Base-by-base conservation (phyloP, 2,329 filamentous ascomycete genomes). In the Exophiala sp. region DNA sequence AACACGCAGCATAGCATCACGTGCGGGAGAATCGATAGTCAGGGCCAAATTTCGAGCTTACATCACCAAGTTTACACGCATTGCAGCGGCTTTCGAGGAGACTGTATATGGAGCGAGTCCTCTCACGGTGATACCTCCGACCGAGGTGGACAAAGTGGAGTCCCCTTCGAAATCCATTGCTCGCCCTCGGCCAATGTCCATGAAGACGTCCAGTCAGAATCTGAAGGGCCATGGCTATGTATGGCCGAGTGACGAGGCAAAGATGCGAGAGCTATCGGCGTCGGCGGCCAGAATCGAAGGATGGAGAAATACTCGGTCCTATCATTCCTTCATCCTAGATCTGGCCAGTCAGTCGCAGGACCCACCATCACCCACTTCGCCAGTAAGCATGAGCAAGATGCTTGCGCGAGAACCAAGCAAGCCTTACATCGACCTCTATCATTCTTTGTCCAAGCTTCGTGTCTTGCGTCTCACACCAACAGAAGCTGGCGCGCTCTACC, bases 241-340 rank as follows among this genome's bases (percentile, higher is more conserved):
- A 33, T 99, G 94, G 94, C 75, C 87, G 2, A 89, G 96, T 64
- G 90, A 96, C 52, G 75, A 78, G 38, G 80, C 86, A 6, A 92
- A 90, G 71, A 81, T 88, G 64, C 87, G 86, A 64, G 94, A 99
- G 72, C 81, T 99, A 35, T 88, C 91, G 12, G 92, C 91, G 2
- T 96, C 95, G 57, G 90, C 94, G 43, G 90, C 89, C 53, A 82
- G 94, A 52, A 95, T 99, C 58, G 94, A 99, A 74, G 94, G 92
- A 52, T 99, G 94, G 94, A 85, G 94, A 62, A 95, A 90, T 60
- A 97, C 94, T 1, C 81, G 94, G 57, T 95, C 89, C 66, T 99
- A 99, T 68, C 96, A 95, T 73, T 91, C 89, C 62, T 97, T 90
- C 68, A 92, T 97, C 60, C 89, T 95, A 76, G 89, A 73, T 54